Evolutionary conservation across 176 grass and related monocot species (phyloP), one percentile per base, ranked within the genome.

Genomic region (Oryza glumipatula): DNA sequence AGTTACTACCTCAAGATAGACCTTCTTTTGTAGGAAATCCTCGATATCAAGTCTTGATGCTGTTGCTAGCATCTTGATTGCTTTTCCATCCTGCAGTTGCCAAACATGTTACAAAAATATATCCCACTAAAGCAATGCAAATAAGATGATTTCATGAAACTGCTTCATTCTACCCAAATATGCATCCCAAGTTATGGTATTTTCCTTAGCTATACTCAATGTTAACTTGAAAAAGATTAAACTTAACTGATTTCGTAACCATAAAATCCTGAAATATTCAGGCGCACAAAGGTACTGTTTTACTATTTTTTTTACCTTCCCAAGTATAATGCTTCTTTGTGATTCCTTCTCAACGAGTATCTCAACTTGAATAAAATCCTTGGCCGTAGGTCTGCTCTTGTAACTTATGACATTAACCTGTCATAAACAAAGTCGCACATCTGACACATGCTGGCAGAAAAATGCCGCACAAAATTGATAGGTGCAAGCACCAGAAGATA

Each of bases 11-110:
- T 98, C 96, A 28, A 98, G 96, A 84, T 84, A 98, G 73, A 95
- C 91, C 88, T 98, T 98, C 90, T 98, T 98, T 32, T 98, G 89
- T 61, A 98, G 93, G 80, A 98, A 98, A 64, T 98, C 96, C 92
- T 98, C 96, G 2, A 98, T 94, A 82, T 98, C 96, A 78, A 98
- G 93, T 86, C 96, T 94, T 79, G 96, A 92, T 68, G 96, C 96
- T 74, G 93, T 94, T 74, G 93, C 96, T 70, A 98, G 63, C 63
- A 91, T 85, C 87, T 98, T 98, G 83, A 98, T 87, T 56, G 93
- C 93, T 84, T 94, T 98, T 22, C 96, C 96, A 35, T 93, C 91
- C 96, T 98, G 80, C 64, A 64, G 56, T 81, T 49, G 6, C 21
- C 30, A 11, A 80, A 38, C 4, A 51, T 12, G 67, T 49, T 0